Evolutionary conservation across 768 basidiomycete species (phyloP), one percentile per base, ranked within the genome.

Genomic region (Agrocybe pediades): DNA sequence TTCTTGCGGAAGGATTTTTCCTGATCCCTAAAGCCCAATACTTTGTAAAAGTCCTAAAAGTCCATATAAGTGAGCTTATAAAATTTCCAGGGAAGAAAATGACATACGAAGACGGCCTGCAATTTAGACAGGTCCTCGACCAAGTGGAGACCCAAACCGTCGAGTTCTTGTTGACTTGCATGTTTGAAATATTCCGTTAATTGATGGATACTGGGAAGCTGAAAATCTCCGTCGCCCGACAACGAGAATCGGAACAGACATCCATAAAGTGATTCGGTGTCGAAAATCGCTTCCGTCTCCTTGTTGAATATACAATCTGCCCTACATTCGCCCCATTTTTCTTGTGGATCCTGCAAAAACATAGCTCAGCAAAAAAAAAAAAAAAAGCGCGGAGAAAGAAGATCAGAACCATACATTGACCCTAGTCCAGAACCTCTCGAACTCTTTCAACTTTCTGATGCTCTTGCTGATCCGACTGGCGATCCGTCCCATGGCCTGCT

Each of bases 1-100:
- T 46, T 45, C 1, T 36, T n/a, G 13, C 11, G 6, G 27, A 44
- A 45, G 8, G 20, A 45, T 8, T 24, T 23, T 2, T 19, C 20
- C 8, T 25, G 16, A 1, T 53, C 24, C 2, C 45, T 29, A 2
- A 40, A 3, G 2, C 45, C 39, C 6, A 53, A 27, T 2, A 53
- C 23, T 15, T 19, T 40, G 19, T 46, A 53, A 26, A 53, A 53
- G 24, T 53, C 43, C 52, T 53, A 33, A 4, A 24, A 23, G 25
- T 15, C 11, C n/a, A 13, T 13, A 15, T 36, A 13, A 21, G 15
- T 16, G 23, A 19, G 20, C 11, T 24, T 15, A 23, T 39, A n/a
- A n/a, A n/a, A 39, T 4, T 9, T 9, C 6, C 5, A 21, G 11
- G 20, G 33, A 6, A 40, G 27, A 45, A 21, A 16, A 39, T 3